Conservation (phyloP, 2,329 filamentous ascomycete species). For the Dactylonectria macrodidyma region DNA sequence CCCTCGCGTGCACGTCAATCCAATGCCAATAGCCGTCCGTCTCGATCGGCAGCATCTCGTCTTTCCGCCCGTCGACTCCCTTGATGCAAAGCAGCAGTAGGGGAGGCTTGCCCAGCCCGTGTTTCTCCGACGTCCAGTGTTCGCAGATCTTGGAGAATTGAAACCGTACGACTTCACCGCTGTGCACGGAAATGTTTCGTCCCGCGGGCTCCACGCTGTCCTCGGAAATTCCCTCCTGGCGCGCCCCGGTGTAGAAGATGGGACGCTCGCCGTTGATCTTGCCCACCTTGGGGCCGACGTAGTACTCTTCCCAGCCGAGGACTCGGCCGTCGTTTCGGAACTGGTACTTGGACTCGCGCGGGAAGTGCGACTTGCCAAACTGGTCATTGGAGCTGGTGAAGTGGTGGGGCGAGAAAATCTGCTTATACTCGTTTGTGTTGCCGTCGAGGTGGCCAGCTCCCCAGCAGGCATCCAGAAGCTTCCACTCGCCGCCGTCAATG, state of each 20-base stretch:
- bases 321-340: conserved; percentile 80
- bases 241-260: conserved; percentile 60
- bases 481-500: conserved; percentile 91
- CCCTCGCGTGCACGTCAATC: conserved; percentile 77
- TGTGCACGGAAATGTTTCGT: conserved; percentile 71
- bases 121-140: conserved; percentile 83
- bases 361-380: conserved; percentile 88
- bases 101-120: conserved; percentile 76
- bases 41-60: conserved; percentile 79
- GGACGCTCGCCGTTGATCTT: conserved; percentile 65
- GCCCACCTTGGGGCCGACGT: conserved; percentile 76
- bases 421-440: conserved; percentile 71
- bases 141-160: conserved; percentile 84
- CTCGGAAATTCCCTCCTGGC: conserved; percentile 66
- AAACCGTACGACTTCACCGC: conserved; percentile 76
- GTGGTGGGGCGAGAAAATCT: conserved; percentile 75
- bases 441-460: conserved; percentile 81
- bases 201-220: conserved; percentile 71
- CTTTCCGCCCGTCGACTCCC: conserved; percentile 76
- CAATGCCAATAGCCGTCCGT: conserved; percentile 88
- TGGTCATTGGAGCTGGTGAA: conserved; percentile 79
- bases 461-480: conserved; percentile 94
- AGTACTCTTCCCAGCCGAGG: conserved; percentile 87
- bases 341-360: conserved; percentile 76
- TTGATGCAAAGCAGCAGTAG: conserved; percentile 79